Conservation (phyloP, 139 green algal species). For the Chlorella sp. region DNA sequence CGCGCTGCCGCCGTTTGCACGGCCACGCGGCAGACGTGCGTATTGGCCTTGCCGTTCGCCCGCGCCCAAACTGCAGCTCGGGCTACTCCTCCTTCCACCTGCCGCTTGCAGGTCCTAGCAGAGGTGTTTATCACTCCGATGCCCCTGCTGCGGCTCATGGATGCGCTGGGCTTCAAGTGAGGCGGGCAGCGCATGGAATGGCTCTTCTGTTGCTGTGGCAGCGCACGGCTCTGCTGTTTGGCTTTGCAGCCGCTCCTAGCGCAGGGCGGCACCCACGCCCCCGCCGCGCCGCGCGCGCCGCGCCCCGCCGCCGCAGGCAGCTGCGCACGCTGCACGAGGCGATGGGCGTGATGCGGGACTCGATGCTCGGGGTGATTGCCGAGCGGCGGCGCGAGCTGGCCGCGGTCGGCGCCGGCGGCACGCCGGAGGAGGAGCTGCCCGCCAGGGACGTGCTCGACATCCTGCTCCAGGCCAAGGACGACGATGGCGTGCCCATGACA, state of each 20-base stretch:
- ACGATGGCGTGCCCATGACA: slow-evolving; percentile 47
- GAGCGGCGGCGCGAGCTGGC: neutral
- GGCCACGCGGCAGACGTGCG: no score
- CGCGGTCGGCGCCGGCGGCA: neutral
- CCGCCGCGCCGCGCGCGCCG: no score
- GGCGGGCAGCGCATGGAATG: no score
- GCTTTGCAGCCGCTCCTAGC: no score
- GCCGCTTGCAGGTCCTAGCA: slow-evolving; percentile 48
- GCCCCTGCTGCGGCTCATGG: slow-evolving; percentile 60
- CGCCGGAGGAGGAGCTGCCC: neutral
- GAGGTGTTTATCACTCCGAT: slow-evolving; percentile 80
- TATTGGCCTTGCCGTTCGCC: no score
- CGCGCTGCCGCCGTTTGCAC: no score
- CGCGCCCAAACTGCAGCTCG: no score
- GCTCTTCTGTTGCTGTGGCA: no score
- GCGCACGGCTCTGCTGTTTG: no score
- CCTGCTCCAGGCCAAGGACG: slow-evolving; percentile 62
- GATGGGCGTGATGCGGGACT: slow-evolving; percentile 43
- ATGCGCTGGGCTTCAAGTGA: slow-evolving; percentile 37
- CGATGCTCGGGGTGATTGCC: slow-evolving; percentile 59
- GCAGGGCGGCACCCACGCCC: no score
- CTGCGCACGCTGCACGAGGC: slow-evolving; percentile 52
- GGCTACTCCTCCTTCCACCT: neutral
- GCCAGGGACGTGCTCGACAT: slow-evolving; percentile 53
- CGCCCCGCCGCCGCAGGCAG: slow-evolving; percentile 32